Percentiles rank a stretch among this genome's conserved stretches.
Conservation (phyloP, 352 stramenopile genomes). For the Phytophthora niederhauseri region DNA sequence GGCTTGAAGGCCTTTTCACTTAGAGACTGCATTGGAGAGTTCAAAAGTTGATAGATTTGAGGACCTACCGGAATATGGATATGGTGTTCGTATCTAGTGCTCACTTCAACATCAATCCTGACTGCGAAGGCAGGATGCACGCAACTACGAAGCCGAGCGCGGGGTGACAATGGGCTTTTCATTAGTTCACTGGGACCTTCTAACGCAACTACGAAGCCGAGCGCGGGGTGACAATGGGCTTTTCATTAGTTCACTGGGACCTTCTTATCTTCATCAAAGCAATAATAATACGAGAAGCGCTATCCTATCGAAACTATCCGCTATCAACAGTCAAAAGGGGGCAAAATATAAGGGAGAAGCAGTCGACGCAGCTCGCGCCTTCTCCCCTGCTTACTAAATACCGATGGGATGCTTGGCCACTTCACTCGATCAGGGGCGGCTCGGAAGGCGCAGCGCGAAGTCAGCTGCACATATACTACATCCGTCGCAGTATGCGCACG, state of each 20-base stretch:
- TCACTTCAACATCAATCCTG: neutral
- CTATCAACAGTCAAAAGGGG: slow-evolving; percentile 36
- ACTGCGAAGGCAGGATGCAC: neutral
- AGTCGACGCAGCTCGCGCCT: slow-evolving; percentile 13
- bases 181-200: slow-evolving; percentile 20
- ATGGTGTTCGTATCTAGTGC: too few relatives aligned
- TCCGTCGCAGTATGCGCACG: slow-evolving; percentile 16
- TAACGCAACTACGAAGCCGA: too few relatives aligned
- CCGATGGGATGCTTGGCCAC: slow-evolving; percentile 27
- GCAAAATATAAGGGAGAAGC: slow-evolving; percentile 33
- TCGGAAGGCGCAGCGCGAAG: slow-evolving; percentile 22
- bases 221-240: slow-evolving; percentile 1
- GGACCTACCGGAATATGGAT: too few relatives aligned
- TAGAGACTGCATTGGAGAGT: too few relatives aligned
- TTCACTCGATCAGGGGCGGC: slow-evolving; percentile 21
- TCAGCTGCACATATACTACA: slow-evolving; percentile 39
- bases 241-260: slow-evolving; percentile 19
- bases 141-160: neutral
- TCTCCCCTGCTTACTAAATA: slow-evolving; percentile 46
- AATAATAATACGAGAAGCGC: slow-evolving; percentile 39
- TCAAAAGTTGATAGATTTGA: too few relatives aligned
- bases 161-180: slow-evolving; percentile 4
- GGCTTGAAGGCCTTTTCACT: too few relatives aligned
- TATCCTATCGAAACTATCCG: slow-evolving; percentile 38
- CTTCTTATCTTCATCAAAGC: slow-evolving; percentile 26